Conservation (phyloP, 2,329 filamentous ascomycete species). For the Colletotrichum tamarilloi region DNA sequence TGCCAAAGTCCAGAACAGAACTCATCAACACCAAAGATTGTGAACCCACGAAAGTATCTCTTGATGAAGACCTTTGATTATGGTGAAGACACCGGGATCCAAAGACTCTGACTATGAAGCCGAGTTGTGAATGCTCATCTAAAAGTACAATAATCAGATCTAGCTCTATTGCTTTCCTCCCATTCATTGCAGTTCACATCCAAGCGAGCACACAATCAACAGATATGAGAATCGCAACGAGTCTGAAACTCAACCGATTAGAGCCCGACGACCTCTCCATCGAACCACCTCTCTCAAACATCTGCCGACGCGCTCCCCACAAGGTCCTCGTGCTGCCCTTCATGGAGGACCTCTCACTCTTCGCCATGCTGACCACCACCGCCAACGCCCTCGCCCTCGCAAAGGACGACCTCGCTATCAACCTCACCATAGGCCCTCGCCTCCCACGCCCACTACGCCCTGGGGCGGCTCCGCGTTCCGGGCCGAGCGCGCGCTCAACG, state of each 20-base stretch:
- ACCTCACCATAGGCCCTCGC: slow-evolving; percentile 38
- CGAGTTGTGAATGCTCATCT: neutral
- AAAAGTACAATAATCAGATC: neutral
- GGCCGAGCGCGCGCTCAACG: slow-evolving; percentile 50
- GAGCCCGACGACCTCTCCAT: neutral
- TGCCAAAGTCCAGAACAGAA: neutral
- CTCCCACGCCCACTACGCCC: slow-evolving; percentile 44
- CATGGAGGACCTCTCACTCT: neutral
- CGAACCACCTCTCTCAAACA: neutral
- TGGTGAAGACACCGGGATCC: neutral
- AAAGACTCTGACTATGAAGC: neutral
- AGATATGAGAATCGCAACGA: neutral
- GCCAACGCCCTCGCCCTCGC: slow-evolving; percentile 33
- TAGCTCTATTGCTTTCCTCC: neutral
- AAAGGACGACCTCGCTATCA: slow-evolving; percentile 30
- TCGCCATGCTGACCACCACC: neutral
- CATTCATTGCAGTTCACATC: neutral
- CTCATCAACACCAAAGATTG: neutral
- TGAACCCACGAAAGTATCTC: neutral
- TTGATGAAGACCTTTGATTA: neutral
- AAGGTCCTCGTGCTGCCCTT: neutral
- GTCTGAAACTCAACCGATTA: neutral
- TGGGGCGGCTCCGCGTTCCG: slow-evolving; percentile 48
- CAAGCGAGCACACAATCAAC: neutral
- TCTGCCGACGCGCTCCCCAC: neutral